Base-by-base conservation (phyloP, 441 rosid genomes). In the Pelargonium australe region DNA sequence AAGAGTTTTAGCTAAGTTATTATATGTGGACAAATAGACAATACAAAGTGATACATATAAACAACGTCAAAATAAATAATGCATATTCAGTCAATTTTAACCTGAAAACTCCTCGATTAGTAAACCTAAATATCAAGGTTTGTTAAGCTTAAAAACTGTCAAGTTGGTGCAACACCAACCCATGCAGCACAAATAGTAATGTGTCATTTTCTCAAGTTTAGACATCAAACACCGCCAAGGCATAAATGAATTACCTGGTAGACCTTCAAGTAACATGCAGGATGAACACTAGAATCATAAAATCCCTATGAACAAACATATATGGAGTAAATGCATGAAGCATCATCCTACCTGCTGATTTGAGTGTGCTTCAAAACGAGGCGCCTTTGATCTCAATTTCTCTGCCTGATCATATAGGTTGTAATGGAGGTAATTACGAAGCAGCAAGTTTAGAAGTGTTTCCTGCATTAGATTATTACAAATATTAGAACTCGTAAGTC, bases 291-390 rank as follows among this genome's bases (percentile, higher is more conserved):
- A 47, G 53, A 47, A 47, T 11, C 13, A 47, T 47, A 11, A 10
- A 47, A 47, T 14, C 53, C 53, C 53, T 11, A 47, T 7, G 37
- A 40, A 34, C 37, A 23, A 20, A 3, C 10, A 57, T 57, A 57
- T 57, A 19, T 20, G 23, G 23, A 20, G 23, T 20, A 20, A 20
- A 20, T 20, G 23, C 23, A 20, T 20, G 23, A 20, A 20, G 1
- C 14, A 11, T 34, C 49, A 40, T 4, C 20, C 12, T 75, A 83
- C 89, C 85, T 85, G 89, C 73, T 81, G 87, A 71, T 82, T 87
- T 20, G 88, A 85, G 76, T 82, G 92, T 2, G 85, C 88, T 75
- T 87, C 89, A 84, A 85, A 87, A 13, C 84, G 80, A n/a, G 88
- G 88, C 69, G 85, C 89, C 75, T 87, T 85, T 28, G 87, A 85